phyloP scores from a whole-genome alignment of 2,329 filamentous ascomycete genomes.

The Cryphonectria radicalis region DNA sequence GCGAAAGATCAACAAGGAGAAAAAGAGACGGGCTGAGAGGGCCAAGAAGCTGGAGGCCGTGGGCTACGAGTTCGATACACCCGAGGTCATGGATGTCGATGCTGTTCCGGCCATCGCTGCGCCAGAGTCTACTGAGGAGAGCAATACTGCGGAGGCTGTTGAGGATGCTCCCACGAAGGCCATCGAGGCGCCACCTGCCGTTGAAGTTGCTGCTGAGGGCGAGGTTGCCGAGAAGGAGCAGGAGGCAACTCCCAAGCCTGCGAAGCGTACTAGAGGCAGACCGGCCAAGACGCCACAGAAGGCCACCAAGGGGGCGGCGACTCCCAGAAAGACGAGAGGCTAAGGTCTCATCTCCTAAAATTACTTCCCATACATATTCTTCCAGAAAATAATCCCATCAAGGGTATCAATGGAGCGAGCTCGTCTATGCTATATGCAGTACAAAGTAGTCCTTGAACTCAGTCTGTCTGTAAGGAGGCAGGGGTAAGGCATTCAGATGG shows the following conservation, averaged over 20 bases:
- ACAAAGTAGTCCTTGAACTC: background rate
- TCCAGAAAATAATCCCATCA: background rate
- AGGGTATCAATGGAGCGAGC: background rate
- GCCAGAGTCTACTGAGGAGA: slow-evolving; percentile 34
- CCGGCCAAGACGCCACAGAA: slow-evolving; percentile 31
- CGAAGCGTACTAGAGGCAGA: slow-evolving; percentile 30
- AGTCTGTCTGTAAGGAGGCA: background rate
- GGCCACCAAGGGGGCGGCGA: slow-evolving; percentile 37
- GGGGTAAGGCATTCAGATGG: background rate
- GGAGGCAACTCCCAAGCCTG: slow-evolving; percentile 32
- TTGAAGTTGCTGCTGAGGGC: slow-evolving; percentile 42
- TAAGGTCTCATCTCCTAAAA: slow-evolving; percentile 33
- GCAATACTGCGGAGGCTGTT: slow-evolving; percentile 44
- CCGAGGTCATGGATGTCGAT: slow-evolving; percentile 64
- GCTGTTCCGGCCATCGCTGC: slow-evolving; percentile 42
- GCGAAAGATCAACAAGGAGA: slow-evolving; percentile 73
- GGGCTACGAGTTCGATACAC: slow-evolving; percentile 82
- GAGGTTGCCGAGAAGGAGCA: slow-evolving; percentile 36
- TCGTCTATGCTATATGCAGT: background rate
- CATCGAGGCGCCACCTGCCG: slow-evolving; percentile 38
- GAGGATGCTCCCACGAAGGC: slow-evolving; percentile 39
- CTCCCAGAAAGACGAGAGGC: slow-evolving; percentile 40
- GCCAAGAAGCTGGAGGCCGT: slow-evolving; percentile 76
- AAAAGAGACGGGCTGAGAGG: slow-evolving; percentile 69
- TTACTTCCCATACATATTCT: slow-evolving; percentile 13